Percentiles rank a stretch among this genome's conserved stretches.
These are phyloP conservation scores for Cenchrus americanus DNA, from an alignment of 176 grass and related monocot species.

Conservation along the genomic window DNA sequence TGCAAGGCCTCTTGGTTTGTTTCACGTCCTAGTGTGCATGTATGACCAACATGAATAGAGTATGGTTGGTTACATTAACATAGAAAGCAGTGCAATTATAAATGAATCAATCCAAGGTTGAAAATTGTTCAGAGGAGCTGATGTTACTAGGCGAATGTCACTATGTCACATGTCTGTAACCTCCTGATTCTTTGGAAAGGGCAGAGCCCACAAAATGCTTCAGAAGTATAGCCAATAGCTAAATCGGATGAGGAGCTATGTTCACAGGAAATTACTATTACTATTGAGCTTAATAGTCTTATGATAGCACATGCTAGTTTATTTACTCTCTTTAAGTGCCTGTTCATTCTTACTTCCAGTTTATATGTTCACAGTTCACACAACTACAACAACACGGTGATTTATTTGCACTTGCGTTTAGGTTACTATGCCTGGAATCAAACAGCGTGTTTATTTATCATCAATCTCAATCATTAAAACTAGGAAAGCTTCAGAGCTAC, in stretches of 20 bases:
- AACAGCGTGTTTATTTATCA: too few relatives aligned
- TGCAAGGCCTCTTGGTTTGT: not conserved
- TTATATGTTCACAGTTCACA: not conserved
- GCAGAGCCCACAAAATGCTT: not conserved
- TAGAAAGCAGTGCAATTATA: not conserved
- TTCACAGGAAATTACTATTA: not conserved
- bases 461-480: too few relatives aligned
- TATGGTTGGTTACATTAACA: not conserved
- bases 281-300: not conserved
- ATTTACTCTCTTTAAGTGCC: not conserved
- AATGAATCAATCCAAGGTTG: not conserved
- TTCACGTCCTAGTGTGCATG: conserved; percentile 1
- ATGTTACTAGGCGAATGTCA: not conserved
- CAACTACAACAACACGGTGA: not conserved
- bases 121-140: not conserved
- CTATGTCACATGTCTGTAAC: not conserved
- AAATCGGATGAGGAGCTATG: not conserved
- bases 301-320: not conserved
- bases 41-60: not conserved
- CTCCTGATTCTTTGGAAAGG: not conserved
- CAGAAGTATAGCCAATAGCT: not conserved
- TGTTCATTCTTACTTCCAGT: not conserved
- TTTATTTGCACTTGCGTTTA: too few relatives aligned
- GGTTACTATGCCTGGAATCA: too few relatives aligned
- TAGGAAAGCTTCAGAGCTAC: too few relatives aligned